A percentile compares a stretch with the other conserved stretches of the same genome.
Evolutionary conservation across 1,139 yeast species (phyloP).

Genomic region (Citeromyces hawaiiensis): DNA sequence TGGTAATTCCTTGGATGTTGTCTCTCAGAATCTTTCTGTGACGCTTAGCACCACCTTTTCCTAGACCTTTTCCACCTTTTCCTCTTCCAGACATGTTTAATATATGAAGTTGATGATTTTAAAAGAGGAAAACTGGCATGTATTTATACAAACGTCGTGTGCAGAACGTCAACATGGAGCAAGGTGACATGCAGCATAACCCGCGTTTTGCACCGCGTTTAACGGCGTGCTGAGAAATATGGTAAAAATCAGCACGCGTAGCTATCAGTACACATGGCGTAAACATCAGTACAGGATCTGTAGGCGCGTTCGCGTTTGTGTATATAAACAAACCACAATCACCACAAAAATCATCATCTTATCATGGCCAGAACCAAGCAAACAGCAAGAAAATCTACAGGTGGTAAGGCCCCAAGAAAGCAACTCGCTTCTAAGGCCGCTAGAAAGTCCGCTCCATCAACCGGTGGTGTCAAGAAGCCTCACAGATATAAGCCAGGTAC

Average conservation of each 20-base stretch:
- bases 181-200: too few relatives aligned
- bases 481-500: constrained; percentile 99
- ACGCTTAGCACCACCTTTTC: constrained; percentile 99
- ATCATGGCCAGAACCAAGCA: constrained; percentile 97
- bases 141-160: too few relatives aligned
- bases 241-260: too few relatives aligned
- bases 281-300: too few relatives aligned
- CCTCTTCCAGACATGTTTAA: constrained; percentile 95
- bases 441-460: constrained; percentile 91
- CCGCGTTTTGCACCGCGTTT: too few relatives aligned
- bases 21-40: constrained; percentile 99
- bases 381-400: constrained; percentile 97
- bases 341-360: constrained; percentile 6
- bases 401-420: constrained; percentile 99
- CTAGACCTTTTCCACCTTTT: constrained; percentile 98
- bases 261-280: too few relatives aligned
- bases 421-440: constrained; percentile 99
- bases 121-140: constrained; percentile 1
- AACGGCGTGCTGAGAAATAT: too few relatives aligned
- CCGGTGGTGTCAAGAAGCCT: constrained; percentile 98
- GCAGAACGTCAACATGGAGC: too few relatives aligned
- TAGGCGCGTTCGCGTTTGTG: too few relatives aligned
- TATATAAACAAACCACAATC: too few relatives aligned
- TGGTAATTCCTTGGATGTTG: constrained; percentile 98
- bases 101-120: constrained; percentile 7